Evolutionary conservation across 768 basidiomycete genomes (phyloP).

Genomic region (Panaeolus cyanescens): DNA sequence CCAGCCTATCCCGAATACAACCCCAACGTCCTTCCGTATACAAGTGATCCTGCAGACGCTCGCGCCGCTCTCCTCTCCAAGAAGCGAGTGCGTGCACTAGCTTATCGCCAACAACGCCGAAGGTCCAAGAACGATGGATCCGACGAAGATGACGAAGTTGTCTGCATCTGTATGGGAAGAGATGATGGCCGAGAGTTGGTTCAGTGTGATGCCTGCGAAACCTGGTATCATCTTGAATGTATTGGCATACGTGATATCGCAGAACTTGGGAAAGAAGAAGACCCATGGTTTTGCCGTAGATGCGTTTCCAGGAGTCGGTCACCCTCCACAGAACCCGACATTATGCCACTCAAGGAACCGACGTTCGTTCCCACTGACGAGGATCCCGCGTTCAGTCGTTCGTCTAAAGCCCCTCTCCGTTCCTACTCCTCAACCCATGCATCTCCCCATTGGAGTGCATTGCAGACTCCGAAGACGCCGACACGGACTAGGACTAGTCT

Average conservation of each 20-base stretch:
- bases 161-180: constrained; percentile 67
- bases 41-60: constrained; percentile 77
- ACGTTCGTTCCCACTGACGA: constrained; percentile 72
- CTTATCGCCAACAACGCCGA: constrained; percentile 50
- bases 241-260: constrained; percentile 67
- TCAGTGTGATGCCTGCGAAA: constrained; percentile 79
- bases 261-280: constrained; percentile 75
- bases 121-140: constrained; percentile 33
- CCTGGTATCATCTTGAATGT: constrained; percentile 83
- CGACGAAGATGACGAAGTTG: constrained; percentile 44
- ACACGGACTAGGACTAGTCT: constrained; percentile 22
- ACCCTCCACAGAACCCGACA: constrained; percentile 35
- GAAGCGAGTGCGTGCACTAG: constrained; percentile 63
- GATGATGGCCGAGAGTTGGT: constrained; percentile 79
- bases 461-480: constrained; percentile 53
- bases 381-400: constrained; percentile 37
- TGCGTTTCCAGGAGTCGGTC: constrained; percentile 50
- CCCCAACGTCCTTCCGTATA: constrained; percentile 39
- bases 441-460: constrained; percentile 58
- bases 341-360: constrained; percentile 50
- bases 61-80: constrained; percentile 73
- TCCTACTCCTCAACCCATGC: constrained; percentile 57
- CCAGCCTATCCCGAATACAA: constrained; percentile 36
- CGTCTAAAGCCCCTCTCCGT: constrained; percentile 55
- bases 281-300: constrained; percentile 74